Conservation (phyloP, 1,284 basidiomycete genomes). For the Naganishia sp. region DNA sequence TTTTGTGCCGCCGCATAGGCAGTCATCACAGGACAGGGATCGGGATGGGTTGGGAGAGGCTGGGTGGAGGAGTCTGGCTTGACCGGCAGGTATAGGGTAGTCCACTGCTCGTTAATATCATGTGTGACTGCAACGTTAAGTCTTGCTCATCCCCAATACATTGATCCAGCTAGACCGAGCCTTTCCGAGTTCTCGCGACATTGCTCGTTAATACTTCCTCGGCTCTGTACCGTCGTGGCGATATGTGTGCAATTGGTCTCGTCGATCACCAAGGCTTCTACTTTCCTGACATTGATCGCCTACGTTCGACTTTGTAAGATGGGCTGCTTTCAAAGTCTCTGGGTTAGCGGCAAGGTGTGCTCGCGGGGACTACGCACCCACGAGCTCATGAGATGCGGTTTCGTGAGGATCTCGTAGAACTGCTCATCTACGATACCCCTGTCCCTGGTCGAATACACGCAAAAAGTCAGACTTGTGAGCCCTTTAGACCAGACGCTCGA, state of each 20-base stretch:
- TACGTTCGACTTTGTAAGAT: not conserved
- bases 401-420: constrained; percentile 18
- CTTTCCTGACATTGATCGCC: not conserved
- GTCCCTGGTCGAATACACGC: constrained; percentile 2
- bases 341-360: not conserved
- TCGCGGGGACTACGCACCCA: not conserved
- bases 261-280: not conserved
- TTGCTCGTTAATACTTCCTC: no score
- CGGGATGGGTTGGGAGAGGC: constrained; percentile 27
- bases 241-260: not conserved
- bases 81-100: no score
- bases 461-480: not conserved
- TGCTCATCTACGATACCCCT: constrained; percentile 7
- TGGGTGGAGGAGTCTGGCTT: constrained; percentile 30
- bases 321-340: constrained; percentile 11
- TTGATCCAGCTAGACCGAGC: no score
- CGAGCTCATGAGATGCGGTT: constrained; percentile 11
- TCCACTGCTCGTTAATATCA: no score
- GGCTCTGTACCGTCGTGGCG: no score
- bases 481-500: not conserved
- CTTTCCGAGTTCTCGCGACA: no score
- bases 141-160: no score
- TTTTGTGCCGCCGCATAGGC: constrained; percentile 32
- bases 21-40: constrained; percentile 21
- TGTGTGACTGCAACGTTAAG: not conserved